Evolutionary conservation across 805 yeast species (phyloP), one percentile per base, ranked within the genome.

Genomic region (Kluyveromyces siamensis): DNA sequence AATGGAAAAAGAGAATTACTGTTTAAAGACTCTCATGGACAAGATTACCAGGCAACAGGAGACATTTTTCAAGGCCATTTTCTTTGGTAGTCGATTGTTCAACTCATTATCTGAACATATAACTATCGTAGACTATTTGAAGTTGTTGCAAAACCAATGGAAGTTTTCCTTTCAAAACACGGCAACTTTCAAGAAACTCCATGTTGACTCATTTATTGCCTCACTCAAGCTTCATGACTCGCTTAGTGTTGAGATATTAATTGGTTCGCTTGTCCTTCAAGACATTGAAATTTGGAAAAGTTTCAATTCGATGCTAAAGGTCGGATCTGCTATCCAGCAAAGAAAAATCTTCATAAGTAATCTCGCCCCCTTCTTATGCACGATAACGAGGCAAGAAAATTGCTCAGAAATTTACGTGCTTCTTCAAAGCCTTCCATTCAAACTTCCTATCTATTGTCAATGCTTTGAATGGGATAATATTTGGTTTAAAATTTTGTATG

Each of bases 61-160:
- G 6, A 48, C 45, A 27, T 41, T 48, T 14, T 6, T 64, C 2
- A 59, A 56, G 37, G 43, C 66, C 1, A 13, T 57, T 0, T 53
- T 65, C 27, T 65, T 63, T 54, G 70, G 70, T 0, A 65, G 69
- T 46, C 64, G 53, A 45, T n/a, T 65, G 6, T 63, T 56, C 41
- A 66, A 66, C 50, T 27, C 55, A 6, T 39, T 65, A n/a, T 44
- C 54, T 2, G 27, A 48, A 2, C 53, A 52, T 5, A 40, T 57
- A 8, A 52, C 49, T 42, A 56, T 63, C 35, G 25, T 55, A 2
- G 50, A 54, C 8, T 65, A 61, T 38, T 40, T 62, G 38, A 54
- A 54, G 4, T 16, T 52, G 13, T 16, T 64, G 33, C 38, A 35
- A 13, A 30, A 6, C 2, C 68, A 64, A 42, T 58, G 64, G 59